Evolutionary conservation across 495 filamentous ascomycete genomes (phyloP).

Genomic region (Acidomyces sp.): DNA sequence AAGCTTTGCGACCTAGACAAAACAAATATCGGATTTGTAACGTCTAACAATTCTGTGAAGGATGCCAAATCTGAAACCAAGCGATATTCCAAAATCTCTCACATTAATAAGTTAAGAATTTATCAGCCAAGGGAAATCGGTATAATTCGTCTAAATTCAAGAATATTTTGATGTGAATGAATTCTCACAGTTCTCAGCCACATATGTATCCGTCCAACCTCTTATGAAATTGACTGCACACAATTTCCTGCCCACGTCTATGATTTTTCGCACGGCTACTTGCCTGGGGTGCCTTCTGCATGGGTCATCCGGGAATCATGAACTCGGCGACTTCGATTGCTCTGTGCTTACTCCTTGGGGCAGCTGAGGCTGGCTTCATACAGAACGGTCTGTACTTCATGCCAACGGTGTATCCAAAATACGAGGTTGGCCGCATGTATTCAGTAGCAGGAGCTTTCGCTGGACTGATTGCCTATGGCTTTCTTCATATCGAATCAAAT

Average conservation of each 20-base stretch:
- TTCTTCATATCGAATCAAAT: conserved; percentile 9
- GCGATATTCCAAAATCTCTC: conserved; percentile 10
- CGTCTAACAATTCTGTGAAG: conserved; percentile 10
- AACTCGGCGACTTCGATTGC: conserved; percentile 4
- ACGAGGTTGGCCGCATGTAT: conserved; percentile 13
- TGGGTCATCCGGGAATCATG: background rate
- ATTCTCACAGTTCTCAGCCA: conserved; percentile 1
- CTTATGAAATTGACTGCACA: conserved; percentile 1
- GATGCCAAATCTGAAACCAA: conserved; percentile 8
- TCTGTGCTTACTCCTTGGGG: conserved; percentile 11
- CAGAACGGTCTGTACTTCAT: conserved; percentile 15
- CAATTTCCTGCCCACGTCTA: background rate
- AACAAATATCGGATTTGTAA: conserved; percentile 13
- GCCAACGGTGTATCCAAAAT: conserved; percentile 14
- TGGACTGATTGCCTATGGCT: conserved; percentile 14
- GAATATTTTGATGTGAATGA: too few relatives aligned
- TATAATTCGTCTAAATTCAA: too few relatives aligned
- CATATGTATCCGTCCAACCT: conserved; percentile 10
- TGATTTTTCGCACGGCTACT: background rate
- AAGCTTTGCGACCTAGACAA: conserved; percentile 10
- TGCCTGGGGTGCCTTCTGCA: background rate
- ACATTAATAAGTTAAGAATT: conserved; percentile 2
- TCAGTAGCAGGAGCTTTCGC: conserved; percentile 15
- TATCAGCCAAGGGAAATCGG: too few relatives aligned
- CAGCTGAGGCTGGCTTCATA: conserved; percentile 13